A percentile compares a stretch with the other conserved stretches of the same genome.
Evolutionary conservation across 192 early-diverging fungal genomes (phyloP).

Genomic region (Pilaira anomala): DNA sequence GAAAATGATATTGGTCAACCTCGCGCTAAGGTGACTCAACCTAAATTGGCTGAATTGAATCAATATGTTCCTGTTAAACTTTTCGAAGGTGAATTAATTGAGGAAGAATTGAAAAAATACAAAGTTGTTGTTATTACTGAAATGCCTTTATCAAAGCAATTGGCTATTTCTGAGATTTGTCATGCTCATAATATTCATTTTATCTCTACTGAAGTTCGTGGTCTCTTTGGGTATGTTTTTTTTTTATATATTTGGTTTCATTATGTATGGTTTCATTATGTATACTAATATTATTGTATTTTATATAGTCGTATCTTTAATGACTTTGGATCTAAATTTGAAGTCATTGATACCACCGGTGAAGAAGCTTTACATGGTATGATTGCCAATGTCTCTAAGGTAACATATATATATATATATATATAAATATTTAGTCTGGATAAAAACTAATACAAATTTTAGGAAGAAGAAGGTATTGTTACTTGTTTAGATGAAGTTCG

Average conservation of each 20-base stretch:
- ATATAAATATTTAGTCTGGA: background rate
- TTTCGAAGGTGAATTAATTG: conserved; percentile 71
- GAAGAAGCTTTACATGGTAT: conserved; percentile 92
- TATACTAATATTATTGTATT: background rate
- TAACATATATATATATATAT: conserved; percentile 6
- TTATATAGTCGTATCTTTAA: conserved; percentile 72
- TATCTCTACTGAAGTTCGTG: conserved; percentile 84
- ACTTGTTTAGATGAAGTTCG: conserved; percentile 95
- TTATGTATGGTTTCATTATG: too few relatives aligned
- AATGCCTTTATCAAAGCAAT: conserved; percentile 66
- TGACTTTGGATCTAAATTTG: conserved; percentile 92
- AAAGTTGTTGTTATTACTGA: conserved; percentile 90
- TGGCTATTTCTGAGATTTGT: conserved; percentile 83
- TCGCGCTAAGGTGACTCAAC: conserved; percentile 69
- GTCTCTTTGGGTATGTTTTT: conserved; percentile 78
- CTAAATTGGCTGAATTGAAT: conserved; percentile 92
- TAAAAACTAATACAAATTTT: background rate
- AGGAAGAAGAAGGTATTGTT: conserved; percentile 79
- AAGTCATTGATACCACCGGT: conserved; percentile 84
- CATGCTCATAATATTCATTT: conserved; percentile 75
- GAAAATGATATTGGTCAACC: conserved; percentile 83
- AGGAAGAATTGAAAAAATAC: conserved; percentile 42
- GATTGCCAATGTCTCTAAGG: conserved; percentile 75
- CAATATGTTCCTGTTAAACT: conserved; percentile 93
- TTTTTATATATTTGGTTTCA: too few relatives aligned